phyloP scores from a whole-genome alignment of 345 rosid species.

The Moricandia moricandioides region DNA sequence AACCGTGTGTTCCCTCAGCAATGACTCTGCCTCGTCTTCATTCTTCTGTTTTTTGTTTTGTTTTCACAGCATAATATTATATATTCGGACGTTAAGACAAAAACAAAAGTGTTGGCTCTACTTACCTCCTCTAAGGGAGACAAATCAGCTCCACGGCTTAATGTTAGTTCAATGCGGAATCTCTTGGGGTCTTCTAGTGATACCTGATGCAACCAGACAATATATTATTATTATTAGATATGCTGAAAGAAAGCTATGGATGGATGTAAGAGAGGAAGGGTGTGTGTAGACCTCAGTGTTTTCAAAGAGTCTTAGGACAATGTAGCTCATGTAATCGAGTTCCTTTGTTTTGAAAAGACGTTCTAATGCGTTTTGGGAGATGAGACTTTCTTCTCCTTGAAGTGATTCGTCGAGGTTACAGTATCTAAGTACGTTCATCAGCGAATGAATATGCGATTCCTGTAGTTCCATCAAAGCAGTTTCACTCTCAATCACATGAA shows the following conservation, averaged over 20 bases:
- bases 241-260: neutral
- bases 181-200: slow-evolving; percentile 85
- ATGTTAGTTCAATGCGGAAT: slow-evolving; percentile 89
- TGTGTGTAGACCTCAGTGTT: slow-evolving; percentile 53
- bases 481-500: neutral
- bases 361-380: slow-evolving; percentile 69
- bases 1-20: slow-evolving; percentile 92
- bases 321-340: slow-evolving; percentile 99
- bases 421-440: slow-evolving; percentile 92
- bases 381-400: slow-evolving; percentile 89
- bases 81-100: neutral
- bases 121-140: slow-evolving; percentile 81
- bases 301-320: slow-evolving; percentile 91
- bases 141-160: slow-evolving; percentile 97
- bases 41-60: slow-evolving; percentile 43
- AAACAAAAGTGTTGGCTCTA: neutral
- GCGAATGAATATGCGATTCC: slow-evolving; percentile 99
- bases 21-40: slow-evolving; percentile 65
- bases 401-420: slow-evolving; percentile 97
- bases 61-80: neutral
- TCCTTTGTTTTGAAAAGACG: slow-evolving; percentile 80
- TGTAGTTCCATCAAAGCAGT: slow-evolving; percentile 28
- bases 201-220: slow-evolving; percentile 39
- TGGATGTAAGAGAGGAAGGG: neutral
- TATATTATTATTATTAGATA: neutral